Conservation (phyloP, 2,329 filamentous ascomycete genomes). For the Cryphonectria carpinicola region DNA sequence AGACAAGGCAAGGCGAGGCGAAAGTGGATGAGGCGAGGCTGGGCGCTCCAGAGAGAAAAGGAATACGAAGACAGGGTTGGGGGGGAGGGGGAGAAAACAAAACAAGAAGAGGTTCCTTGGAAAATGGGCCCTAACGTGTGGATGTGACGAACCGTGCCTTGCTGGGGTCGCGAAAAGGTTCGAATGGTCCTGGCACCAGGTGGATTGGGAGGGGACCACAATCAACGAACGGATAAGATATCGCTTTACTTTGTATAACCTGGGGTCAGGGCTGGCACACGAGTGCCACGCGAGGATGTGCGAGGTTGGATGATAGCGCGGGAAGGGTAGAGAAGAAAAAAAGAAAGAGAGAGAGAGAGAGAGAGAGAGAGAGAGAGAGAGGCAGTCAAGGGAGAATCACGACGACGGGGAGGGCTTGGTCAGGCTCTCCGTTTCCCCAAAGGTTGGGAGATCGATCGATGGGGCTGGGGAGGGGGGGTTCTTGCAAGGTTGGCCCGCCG, state of each 20-base stretch:
- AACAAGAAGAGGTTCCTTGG: not conserved
- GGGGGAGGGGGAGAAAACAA: not conserved
- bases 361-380: not conserved
- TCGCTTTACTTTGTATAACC: not conserved
- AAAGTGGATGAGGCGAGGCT: conserved; percentile 26
- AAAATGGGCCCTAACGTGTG: conserved; percentile 10
- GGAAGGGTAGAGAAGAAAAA: not conserved
- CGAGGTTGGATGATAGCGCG: not conserved
- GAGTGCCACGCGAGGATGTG: not conserved
- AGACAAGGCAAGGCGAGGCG: conserved; percentile 21
- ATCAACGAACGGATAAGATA: not conserved
- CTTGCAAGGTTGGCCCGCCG: not conserved
- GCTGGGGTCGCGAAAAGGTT: not conserved
- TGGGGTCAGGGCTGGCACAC: not conserved
- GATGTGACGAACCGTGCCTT: conserved; percentile 5
- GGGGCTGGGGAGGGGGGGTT: not conserved
- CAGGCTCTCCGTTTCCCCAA: too few relatives aligned
- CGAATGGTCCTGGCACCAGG: not conserved
- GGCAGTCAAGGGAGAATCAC: not conserved
- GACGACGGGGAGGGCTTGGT: not conserved
- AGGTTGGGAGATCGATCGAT: not conserved
- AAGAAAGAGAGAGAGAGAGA: not conserved
- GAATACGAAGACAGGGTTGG: conserved; percentile 9
- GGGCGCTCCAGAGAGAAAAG: conserved; percentile 5
- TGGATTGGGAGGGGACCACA: not conserved